Conservation (phyloP, 2,329 filamentous ascomycete species). For the Pseudogymnoascus sp. region DNA sequence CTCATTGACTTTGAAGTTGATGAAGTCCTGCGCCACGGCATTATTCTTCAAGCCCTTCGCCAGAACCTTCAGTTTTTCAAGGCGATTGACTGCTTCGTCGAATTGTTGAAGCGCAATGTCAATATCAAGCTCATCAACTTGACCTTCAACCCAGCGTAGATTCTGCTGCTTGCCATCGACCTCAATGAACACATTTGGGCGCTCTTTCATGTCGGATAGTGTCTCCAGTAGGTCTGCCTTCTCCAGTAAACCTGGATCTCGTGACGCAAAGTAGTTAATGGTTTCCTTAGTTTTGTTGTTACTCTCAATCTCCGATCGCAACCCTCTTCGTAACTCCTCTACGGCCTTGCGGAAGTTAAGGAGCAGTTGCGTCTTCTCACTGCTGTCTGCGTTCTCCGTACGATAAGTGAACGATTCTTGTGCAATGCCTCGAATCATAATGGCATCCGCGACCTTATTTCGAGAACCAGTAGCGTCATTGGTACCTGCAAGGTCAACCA, state of each 20-base stretch:
- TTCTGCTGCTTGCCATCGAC: slow-evolving; percentile 96
- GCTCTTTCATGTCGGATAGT: slow-evolving; percentile 69
- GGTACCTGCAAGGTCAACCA: slow-evolving; percentile 75
- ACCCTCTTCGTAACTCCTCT: slow-evolving; percentile 79
- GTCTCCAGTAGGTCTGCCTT: slow-evolving; percentile 76
- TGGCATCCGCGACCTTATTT: slow-evolving; percentile 71
- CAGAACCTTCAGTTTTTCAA: slow-evolving; percentile 78
- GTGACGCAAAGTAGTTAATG: slow-evolving; percentile 76
- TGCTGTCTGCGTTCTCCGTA: slow-evolving; percentile 72
- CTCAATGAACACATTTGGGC: slow-evolving; percentile 72
- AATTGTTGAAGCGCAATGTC: slow-evolving; percentile 88
- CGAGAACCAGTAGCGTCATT: slow-evolving; percentile 49
- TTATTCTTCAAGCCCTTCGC: slow-evolving; percentile 80
- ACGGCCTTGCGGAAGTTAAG: slow-evolving; percentile 88
- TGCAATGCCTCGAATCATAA: slow-evolving; percentile 81
- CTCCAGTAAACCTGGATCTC: slow-evolving; percentile 69
- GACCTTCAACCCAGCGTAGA: slow-evolving; percentile 87
- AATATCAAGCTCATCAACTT: slow-evolving; percentile 94
- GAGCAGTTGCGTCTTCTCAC: slow-evolving; percentile 73
- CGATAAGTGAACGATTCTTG: slow-evolving; percentile 92
- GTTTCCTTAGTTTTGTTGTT: slow-evolving; percentile 78
- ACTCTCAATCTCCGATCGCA: slow-evolving; percentile 81
- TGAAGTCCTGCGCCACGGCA: slow-evolving; percentile 80
- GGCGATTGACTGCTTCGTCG: slow-evolving; percentile 72
- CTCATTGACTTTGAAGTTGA: slow-evolving; percentile 85